Evolutionary conservation across 2,329 filamentous ascomycete genomes (phyloP), one percentile per base, ranked within the genome.

Genomic region (Akanthomyces muscarius): DNA sequence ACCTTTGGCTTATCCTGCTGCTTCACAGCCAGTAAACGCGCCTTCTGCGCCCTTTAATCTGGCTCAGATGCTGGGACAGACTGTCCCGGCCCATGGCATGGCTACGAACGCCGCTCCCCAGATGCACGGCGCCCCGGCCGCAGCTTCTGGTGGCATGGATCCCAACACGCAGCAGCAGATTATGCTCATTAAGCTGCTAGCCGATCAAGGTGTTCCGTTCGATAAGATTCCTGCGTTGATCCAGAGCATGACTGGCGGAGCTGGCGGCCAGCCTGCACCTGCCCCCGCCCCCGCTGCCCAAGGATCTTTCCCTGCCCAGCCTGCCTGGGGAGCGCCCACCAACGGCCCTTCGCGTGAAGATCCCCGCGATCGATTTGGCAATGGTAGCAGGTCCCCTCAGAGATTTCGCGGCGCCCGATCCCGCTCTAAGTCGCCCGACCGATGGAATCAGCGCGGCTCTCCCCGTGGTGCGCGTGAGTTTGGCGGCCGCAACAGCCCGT

Each of bases 351-450:
- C 69, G 61, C 69, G 74, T 51, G 76, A 78, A 63, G 80, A 81
- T 63, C 74, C 80, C 74, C 85, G 83, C 80, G 86, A 89, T 69
- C 80, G 77, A 64, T 85, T 80, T 68, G 81, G 82, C 66, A 83
- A 87, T 63, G 80, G 80, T 70, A 76, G 82, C 73, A 85, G 87
- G 72, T 91, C 89, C 41, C 88, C 87, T 21, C 80, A 81, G 65
- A 79, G 82, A 72, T 80, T 81, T 69, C 80, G 80, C 64, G 83
- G 71, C 52, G 64, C 83, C 69, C 86, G 90, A 63, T 92, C 89
- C 64, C 86, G 92, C 59, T 94, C 90, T 38, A 86, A 90, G 45
- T 96, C 92, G 67, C 91, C 92, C 57, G 87, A 88, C 63, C 89
- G 87, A 68, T 90, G 89, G 81, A 87, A 87, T 69, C 81, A 83